Base-by-base conservation (phyloP, 2,329 filamentous ascomycete species). In the Cadophora malorum region DNA sequence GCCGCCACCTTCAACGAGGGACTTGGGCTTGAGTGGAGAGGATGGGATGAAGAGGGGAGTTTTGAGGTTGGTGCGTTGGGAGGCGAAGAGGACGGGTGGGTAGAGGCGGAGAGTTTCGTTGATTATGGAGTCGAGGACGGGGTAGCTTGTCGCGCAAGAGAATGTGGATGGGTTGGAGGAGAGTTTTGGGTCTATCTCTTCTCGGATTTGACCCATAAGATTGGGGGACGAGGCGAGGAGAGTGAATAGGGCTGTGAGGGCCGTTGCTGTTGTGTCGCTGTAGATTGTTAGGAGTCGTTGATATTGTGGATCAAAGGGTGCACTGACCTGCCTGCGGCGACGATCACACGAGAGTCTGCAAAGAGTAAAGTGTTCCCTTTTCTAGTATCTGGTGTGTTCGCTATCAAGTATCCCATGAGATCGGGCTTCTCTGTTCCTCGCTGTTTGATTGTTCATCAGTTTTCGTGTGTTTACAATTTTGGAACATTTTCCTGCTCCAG, bases 211-310 rank as follows among this genome's bases (percentile, higher is more conserved):
- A 1, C 58, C 1, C 16, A 71, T 19, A 8, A 68, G 61, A 4
- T 53, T 55, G 0, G 67, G 74, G 9, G 70, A 56, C 0, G 61
- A 52, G 16, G 67, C 68, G 4, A 77, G 63, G 19, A 72, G 65
- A 67, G 80, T 82, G 72, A 84, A 81, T 6, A 82, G 71, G 58
- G 76, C 75, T 1, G 79, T 77, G 28, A 84, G 69, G 0, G 79
- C 78, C 1, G 79, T 76, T 9, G 80, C 75, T 0, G 80, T 81
- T 9, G 81, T 83, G 67, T 83, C 82, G 50, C 79, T 80, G 12
- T 35, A 35, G 2, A 21, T 25, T 23, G 23, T 62, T 41, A 52
- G 38, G 23, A 6, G 47, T 3, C 8, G 21, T 23, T 1, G 25
- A 23, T 16, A 21, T 23, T 8, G 21, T 19, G 19, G 28, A 16